Evolutionary conservation across 2,329 filamentous ascomycete genomes (phyloP).

Genomic region (Xylaria sp.): DNA sequence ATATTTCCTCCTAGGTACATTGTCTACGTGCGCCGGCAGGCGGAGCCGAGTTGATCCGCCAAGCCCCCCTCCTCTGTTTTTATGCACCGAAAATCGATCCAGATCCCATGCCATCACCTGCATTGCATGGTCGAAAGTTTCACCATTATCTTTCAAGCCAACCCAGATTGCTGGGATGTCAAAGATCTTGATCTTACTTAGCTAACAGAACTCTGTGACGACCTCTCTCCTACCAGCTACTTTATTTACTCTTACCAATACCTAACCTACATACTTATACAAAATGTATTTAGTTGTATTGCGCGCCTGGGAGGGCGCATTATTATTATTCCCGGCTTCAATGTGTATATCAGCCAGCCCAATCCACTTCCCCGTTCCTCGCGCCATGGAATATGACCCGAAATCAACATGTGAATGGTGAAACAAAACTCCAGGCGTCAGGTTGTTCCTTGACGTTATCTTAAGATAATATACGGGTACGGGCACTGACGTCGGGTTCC

Average conservation of each 20-base stretch:
- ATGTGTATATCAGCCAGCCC: background rate
- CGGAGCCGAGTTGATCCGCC: conserved; percentile 34
- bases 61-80: background rate
- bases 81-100: conserved; percentile 9
- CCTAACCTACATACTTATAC: background rate
- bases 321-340: background rate
- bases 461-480: background rate
- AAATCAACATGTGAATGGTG: conserved; percentile 4
- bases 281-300: background rate
- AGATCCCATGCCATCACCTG: conserved; percentile 12
- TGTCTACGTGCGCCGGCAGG: conserved; percentile 4
- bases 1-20: background rate
- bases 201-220: background rate
- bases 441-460: background rate
- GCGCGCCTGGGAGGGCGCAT: background rate
- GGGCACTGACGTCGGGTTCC: background rate
- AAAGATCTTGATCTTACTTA: conserved; percentile 5
- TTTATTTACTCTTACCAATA: background rate
- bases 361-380: background rate
- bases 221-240: background rate
- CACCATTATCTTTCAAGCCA: conserved; percentile 20
- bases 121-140: conserved; percentile 31
- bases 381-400: background rate
- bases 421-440: background rate
- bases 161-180: conserved; percentile 26